Base-by-base conservation (phyloP, 805 yeast species). In the Metschnikowia henanensis region DNA sequence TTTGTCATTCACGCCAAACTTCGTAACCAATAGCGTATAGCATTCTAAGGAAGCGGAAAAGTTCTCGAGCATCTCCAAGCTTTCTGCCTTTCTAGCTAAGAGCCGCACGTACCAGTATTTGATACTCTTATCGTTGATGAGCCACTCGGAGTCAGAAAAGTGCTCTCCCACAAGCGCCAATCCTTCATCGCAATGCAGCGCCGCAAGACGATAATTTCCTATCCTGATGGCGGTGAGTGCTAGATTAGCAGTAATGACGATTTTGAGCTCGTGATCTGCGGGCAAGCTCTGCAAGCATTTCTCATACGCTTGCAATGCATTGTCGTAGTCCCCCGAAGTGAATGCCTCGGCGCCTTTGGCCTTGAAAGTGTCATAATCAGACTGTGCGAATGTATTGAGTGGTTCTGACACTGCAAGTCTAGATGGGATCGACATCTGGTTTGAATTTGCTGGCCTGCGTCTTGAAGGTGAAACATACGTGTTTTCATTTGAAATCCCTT, bases 241-340 rank as follows among this genome's bases (percentile, higher is more conserved):
- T 22, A 92, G 71, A 60, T 94, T 94, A 0, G 97, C 86, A 38
- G 73, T 73, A 2, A 88, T 77, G 17, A 91, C 70, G 3, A 91
- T 75, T 15, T 84, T 72, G 29, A 83, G 70, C 22, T 82, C 75
- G 60, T 92, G 96, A 9, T 68, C 67, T 1, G 58, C 52, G 0
- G 96, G 95, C 2, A 90, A 66, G 3, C 79, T 57, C 12, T 55
- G 45, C 20, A 74, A 54, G 37, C 80, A 68, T 31, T 75, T 67
- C 26, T 78, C 72, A 59, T 87, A 94, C 41, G 73, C 72, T 22
- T 67, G 74, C 10, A 79, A 68, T 0, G 99, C 91, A 4, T 68
- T 58, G 4, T 80, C 61, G 60, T 84, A 94, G 60, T 94, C 92
- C 16, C 99, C 99, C n/a, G 80, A 75, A 43, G 79, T 78, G 68